A percentile compares a stretch with the other conserved stretches of the same genome.
These are phyloP conservation scores for Syncephalastrum racemosum DNA, from an alignment of 371 early-diverging fungal genomes.

Conservation along the genomic window DNA sequence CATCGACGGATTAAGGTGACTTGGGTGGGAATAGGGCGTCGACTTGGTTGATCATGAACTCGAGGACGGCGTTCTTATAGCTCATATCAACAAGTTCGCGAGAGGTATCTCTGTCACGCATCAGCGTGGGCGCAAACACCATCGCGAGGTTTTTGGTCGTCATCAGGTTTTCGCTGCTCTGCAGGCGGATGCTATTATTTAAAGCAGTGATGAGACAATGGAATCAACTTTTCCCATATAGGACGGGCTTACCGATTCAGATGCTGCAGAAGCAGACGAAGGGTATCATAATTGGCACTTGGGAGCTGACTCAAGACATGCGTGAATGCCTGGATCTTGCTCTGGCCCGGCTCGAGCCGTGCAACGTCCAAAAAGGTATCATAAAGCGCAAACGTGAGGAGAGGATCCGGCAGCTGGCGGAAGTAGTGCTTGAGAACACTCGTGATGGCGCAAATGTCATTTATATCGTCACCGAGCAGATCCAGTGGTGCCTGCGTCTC, in stretches of 20 bases:
- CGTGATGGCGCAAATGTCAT: conserved; percentile 77
- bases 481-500: conserved; percentile 52
- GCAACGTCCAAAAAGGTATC: conserved; percentile 72
- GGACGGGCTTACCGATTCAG: conserved; percentile 30
- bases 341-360: conserved; percentile 23
- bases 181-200: conserved; percentile 51
- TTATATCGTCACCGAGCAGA: conserved; percentile 51
- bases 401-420: conserved; percentile 88
- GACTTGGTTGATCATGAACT: conserved; percentile 53
- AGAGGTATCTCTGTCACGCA: conserved; percentile 67
- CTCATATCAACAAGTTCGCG: conserved; percentile 80
- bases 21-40: conserved; percentile 10
- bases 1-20: conserved; percentile 5
- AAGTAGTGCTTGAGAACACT: conserved; percentile 95
- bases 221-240: not conserved
- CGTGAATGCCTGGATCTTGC: conserved; percentile 24
- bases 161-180: conserved; percentile 76
- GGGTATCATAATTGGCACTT: conserved; percentile 45
- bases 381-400: conserved; percentile 83
- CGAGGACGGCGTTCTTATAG: conserved; percentile 73
- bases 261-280: conserved; percentile 35
- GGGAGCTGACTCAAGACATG: conserved; percentile 35
- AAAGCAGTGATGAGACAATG: not conserved
- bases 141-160: conserved; percentile 85
- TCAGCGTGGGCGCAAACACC: conserved; percentile 92